phyloP scores from a whole-genome alignment of 176 grass and related monocot species.

The Miscanthus lutarioriparius region DNA sequence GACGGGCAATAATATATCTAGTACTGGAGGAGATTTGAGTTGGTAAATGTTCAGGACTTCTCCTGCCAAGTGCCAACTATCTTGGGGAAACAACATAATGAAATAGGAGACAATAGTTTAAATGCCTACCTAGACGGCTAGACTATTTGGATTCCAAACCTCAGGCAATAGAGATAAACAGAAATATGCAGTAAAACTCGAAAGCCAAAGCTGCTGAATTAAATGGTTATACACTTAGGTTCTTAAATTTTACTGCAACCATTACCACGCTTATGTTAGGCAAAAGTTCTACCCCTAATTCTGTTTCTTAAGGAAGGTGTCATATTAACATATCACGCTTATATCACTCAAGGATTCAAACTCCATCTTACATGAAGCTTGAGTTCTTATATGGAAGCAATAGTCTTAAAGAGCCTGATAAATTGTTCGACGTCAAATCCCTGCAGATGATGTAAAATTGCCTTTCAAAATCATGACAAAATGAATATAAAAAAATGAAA shows the following conservation, averaged over 20 bases:
- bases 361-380: conserved; percentile 31
- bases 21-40: not conserved
- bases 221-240: not conserved
- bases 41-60: not conserved
- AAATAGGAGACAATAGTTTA: not conserved
- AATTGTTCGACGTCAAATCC: conserved; percentile 44
- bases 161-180: not conserved
- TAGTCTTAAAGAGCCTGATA: conserved; percentile 20
- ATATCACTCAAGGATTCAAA: conserved; percentile 15
- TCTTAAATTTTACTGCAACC: conserved; percentile 12
- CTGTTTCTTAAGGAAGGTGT: not conserved
- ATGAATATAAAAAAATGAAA: not conserved
- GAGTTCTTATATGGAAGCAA: not conserved
- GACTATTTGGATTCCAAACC: not conserved
- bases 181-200: not conserved
- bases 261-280: not conserved
- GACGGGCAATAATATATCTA: not conserved
- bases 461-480: conserved; percentile 20
- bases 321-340: not conserved
- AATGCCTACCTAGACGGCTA: not conserved
- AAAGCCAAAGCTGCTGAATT: not conserved
- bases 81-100: not conserved
- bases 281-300: not conserved
- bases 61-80: not conserved
- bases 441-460: conserved; percentile 26